Evolutionary conservation across 1,284 basidiomycete genomes (phyloP), one percentile per base, ranked within the genome.

Genomic region (Puccinia novopanici): DNA sequence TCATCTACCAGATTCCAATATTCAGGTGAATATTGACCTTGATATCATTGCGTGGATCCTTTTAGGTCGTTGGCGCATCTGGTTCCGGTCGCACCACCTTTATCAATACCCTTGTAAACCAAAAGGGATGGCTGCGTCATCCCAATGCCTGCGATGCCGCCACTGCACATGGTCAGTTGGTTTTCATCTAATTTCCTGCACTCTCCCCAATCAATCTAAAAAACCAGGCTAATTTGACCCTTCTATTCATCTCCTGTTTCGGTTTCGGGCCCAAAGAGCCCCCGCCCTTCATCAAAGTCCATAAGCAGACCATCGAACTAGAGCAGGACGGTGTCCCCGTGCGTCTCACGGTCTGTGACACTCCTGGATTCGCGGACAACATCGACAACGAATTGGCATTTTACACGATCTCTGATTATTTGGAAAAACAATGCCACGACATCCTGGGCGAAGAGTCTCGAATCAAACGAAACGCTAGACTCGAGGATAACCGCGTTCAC

Each of bases 391-490:
- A 98, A 88, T 94, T 94, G 86, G 92, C 93, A 37, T 80, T 80
- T 80, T 27, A 50, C 8, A 45, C 71, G 12, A 99, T 99, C 83
- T 92, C 96, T 78, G 93, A 93, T 82, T 91, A 99, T 88, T 91
- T 99, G 82, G 97, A 99, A 87, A 92, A 96, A 82, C 96, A 99
- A 90, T 99, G 98, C 88, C 97, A 99, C 84, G 96, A 99, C 85
- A 97, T 99, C 86, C 89, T 99, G 82, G 94, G 96, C 12, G 96
- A 99, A 87, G 97, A 99, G 88, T 96, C 94, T 82, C 91, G 97
- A 85, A 99, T 99, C 89, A 99, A 98, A 89, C 96, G 97, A 90
- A 98, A 98, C 88, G 95, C 96, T 34, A 92, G 97, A 82, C 99
- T 98, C 90, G 91, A 95, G 85, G 97, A 99, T 88, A 98, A 98